Conservation (phyloP, 306 rosid genomes). For the Crotalaria pallida region DNA sequence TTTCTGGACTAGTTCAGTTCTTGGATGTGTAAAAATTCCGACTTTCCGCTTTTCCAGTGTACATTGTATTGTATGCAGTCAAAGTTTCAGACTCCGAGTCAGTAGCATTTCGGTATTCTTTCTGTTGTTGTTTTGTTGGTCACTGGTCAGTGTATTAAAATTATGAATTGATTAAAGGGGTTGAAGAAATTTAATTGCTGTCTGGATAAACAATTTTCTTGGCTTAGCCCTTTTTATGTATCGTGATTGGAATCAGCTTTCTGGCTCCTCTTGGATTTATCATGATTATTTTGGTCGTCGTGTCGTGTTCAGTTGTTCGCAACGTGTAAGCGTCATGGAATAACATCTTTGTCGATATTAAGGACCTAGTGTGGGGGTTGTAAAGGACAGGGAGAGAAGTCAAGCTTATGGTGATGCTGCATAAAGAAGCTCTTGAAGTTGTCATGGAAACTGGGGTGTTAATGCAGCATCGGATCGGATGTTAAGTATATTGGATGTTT, state of each 20-base stretch:
- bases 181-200: neutral
- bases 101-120: neutral
- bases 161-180: neutral
- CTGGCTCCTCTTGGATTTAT: neutral
- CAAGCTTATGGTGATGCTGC: neutral
- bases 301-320: neutral
- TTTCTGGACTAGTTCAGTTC: neutral
- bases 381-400: neutral
- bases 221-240: neutral
- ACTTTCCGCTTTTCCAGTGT: neutral
- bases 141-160: neutral
- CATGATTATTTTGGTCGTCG: neutral
- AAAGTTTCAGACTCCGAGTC: neutral
- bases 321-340: neutral
- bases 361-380: neutral
- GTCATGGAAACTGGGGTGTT: neutral
- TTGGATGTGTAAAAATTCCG: neutral
- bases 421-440: neutral
- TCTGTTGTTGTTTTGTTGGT: neutral
- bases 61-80: neutral
- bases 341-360: neutral
- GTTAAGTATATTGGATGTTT: neutral
- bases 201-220: neutral
- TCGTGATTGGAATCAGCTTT: neutral
- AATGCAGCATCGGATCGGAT: too few species aligned